Evolutionary conservation across 768 basidiomycete species (phyloP).

Genomic region (Dentipellis sp.): DNA sequence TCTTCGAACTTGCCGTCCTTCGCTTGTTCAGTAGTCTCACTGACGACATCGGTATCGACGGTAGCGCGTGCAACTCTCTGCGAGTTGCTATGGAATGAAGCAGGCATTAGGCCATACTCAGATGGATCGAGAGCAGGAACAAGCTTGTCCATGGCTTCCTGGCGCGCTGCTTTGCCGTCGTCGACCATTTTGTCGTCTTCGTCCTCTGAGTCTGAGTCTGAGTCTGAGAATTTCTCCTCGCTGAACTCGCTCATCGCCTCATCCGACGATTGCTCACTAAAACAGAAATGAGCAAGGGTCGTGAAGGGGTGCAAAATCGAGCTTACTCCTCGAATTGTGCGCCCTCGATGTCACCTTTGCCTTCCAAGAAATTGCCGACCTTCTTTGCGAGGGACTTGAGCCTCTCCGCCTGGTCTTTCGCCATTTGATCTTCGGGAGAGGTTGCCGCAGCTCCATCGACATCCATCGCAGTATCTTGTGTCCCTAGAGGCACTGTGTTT

Average conservation of each 20-base stretch:
- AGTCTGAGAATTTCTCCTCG: constrained; percentile 34
- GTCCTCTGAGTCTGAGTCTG: constrained; percentile 11
- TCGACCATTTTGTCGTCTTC: constrained; percentile 13
- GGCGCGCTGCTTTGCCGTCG: constrained; percentile 30
- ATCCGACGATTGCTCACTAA: constrained; percentile 37
- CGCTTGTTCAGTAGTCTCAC: constrained; percentile 10
- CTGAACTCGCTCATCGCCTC: constrained; percentile 38
- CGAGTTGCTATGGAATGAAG: constrained; percentile 60
- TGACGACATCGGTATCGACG: constrained; percentile 32
- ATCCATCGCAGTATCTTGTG: constrained; percentile 33
- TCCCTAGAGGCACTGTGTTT: no score
- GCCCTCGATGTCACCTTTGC: constrained; percentile 82
- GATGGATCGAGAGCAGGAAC: constrained; percentile 70
- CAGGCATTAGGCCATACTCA: constrained; percentile 86
- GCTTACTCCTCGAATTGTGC: constrained; percentile 87
- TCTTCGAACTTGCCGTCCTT: background rate
- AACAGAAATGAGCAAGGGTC: background rate
- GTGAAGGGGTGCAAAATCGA: background rate
- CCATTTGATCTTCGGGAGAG: constrained; percentile 39
- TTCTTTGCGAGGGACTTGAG: constrained; percentile 73
- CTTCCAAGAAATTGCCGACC: constrained; percentile 86
- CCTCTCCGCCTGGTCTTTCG: constrained; percentile 57
- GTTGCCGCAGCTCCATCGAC: constrained; percentile 28
- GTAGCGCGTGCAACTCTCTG: constrained; percentile 50
- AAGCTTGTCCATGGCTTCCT: constrained; percentile 67